A percentile compares a stretch with the other conserved stretches of the same genome.
These are phyloP conservation scores for Pyrus pyrifolia DNA, from an alignment of 306 rosid species.

Conservation along the genomic window DNA sequence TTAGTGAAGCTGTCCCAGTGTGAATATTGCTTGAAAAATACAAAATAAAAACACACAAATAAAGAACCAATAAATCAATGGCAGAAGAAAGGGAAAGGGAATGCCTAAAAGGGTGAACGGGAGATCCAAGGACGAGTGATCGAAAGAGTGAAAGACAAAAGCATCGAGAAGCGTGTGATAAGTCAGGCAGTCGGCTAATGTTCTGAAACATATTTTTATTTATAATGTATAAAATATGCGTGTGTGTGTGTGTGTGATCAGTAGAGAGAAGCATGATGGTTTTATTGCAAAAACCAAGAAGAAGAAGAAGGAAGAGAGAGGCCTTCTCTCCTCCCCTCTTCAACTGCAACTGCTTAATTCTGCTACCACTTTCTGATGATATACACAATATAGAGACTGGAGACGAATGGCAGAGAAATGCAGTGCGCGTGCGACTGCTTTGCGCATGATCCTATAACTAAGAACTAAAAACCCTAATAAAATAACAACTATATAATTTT, in stretches of 20 bases:
- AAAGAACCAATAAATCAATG: constrained; percentile 30
- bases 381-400: not conserved
- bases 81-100: constrained; percentile 33
- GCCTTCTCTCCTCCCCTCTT: not conserved
- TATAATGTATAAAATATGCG: not conserved
- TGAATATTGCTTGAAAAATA: constrained; percentile 27
- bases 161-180: constrained; percentile 19
- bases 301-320: not conserved
- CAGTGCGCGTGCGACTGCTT: constrained; percentile 44
- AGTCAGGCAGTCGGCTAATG: constrained; percentile 2
- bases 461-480: constrained; percentile 11
- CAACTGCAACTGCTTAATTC: not conserved
- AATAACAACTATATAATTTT: not conserved
- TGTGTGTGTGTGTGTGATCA: not conserved
- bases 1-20: constrained; percentile 41
- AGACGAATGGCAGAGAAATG: constrained; percentile 12
- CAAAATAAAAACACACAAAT: not conserved
- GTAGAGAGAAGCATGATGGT: not conserved
- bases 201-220: not conserved
- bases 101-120: constrained; percentile 28
- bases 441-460: constrained; percentile 69
- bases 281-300: not conserved
- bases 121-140: constrained; percentile 53
- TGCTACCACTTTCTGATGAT: not conserved
- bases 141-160: constrained; percentile 24